Percentiles rank a stretch among this genome's conserved stretches.
These are phyloP conservation scores for Pythium periplocum DNA, from an alignment of 352 stramenopile species.

Conservation along the genomic window DNA sequence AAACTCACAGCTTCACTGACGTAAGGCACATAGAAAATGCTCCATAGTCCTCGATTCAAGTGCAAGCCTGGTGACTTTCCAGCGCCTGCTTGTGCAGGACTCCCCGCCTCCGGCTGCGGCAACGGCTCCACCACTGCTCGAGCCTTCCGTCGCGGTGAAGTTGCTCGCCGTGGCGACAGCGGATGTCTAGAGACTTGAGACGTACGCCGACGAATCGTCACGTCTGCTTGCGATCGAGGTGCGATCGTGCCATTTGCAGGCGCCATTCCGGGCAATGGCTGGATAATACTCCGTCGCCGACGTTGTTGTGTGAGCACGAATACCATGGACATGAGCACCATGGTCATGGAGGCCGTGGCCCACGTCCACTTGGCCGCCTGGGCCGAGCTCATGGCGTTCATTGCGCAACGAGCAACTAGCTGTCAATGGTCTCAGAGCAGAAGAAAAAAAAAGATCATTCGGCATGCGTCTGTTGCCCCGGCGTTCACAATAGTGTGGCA, in stretches of 20 bases:
- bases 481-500: too few relatives aligned
- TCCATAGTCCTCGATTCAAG: conserved; percentile 24
- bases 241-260: neutral
- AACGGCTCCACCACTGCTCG: too few relatives aligned
- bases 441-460: neutral
- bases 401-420: too few relatives aligned
- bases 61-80: conserved; percentile 16
- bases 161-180: conserved; percentile 7
- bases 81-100: neutral
- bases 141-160: neutral
- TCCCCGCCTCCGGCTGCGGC: too few relatives aligned
- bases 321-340: conserved; percentile 26
- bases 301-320: conserved; percentile 25
- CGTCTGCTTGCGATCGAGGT: conserved; percentile 8
- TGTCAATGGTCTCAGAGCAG: neutral
- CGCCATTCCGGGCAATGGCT: neutral
- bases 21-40: conserved; percentile 24
- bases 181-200: conserved; percentile 7
- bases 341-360: conserved; percentile 22
- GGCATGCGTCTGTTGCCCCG: too few relatives aligned
- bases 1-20: conserved; percentile 29
- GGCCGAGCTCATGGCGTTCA: too few relatives aligned
- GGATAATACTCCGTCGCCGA: conserved; percentile 1
- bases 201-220: conserved; percentile 3
- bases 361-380: conserved; percentile 18